Base-by-base conservation (phyloP, 257 asterid species). In the Fraxinus quadrangulata region DNA sequence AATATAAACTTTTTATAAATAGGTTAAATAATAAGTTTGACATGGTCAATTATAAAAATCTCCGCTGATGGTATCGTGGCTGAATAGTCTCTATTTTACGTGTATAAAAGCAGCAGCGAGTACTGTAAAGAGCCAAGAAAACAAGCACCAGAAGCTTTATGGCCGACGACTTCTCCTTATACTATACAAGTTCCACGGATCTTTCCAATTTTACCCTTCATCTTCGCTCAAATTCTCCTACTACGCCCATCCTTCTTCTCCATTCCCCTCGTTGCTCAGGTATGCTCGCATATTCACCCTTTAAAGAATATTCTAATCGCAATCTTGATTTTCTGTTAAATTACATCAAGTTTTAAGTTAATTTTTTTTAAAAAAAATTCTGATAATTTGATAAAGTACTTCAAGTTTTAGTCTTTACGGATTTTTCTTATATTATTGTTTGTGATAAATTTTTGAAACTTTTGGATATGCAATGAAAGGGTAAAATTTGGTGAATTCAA, bases 91-190 rank as follows among this genome's bases (percentile, higher is more conserved):
- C 54, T 68, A 21, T 30, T 76, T 12, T 5, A 9, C 19, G 66
- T 31, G 2, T 56, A 77, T 67, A 68, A 83, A 68, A 17, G 24
- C 11, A 23, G 42, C 54, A 17, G 67, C 37, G 8, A 70, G 66
- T 47, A 10, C 47, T 1, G 66, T 23, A 37, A 33, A 77, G 73
- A 70, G 59, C 76, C 73, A 70, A 74, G 79, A 69, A 56, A 63
- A 70, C 47, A 75, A 70, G 71, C 81, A 75, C 2, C 80, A 67
- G 90, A 77, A 87, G 87, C 90, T 85, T 83, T 89, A 89, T 90
- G 93, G 96, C 93, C 88, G 77, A 81, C 82, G 73, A 83, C 81
- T 88, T 84, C 75, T 51, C 30, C 81, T 73, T 65, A 88, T 71
- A 72, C 84, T 34, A 30, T 59, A 72, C 81, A 79, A 76, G 79